A percentile compares a stretch with the other conserved stretches of the same genome.
Evolutionary conservation across 805 yeast species (phyloP).

Genomic region (Lachancea quebecensis): DNA sequence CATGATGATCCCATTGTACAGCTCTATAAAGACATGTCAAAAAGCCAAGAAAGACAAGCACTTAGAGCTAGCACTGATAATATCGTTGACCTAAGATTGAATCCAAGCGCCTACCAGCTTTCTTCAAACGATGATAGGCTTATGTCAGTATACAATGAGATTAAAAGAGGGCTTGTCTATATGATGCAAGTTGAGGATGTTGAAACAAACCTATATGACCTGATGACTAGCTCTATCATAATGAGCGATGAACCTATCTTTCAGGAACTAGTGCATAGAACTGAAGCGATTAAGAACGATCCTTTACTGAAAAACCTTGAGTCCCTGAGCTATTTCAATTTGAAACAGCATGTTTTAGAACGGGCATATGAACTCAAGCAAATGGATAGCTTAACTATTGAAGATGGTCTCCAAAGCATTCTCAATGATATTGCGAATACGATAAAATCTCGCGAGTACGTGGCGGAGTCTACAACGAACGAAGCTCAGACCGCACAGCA

Average conservation of each 20-base stretch:
- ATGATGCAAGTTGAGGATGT: slow-evolving; percentile 74
- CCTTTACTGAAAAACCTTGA: slow-evolving; percentile 41
- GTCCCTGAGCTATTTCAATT: slow-evolving; percentile 53
- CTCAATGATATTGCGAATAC: slow-evolving; percentile 81
- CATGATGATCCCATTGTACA: slow-evolving; percentile 50
- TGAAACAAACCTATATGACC: slow-evolving; percentile 56
- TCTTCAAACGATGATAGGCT: slow-evolving; percentile 48
- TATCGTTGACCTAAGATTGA: slow-evolving; percentile 43
- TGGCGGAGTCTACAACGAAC: slow-evolving; percentile 39
- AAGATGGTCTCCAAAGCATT: slow-evolving; percentile 68
- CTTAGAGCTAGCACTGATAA: slow-evolving; percentile 9
- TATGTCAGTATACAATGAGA: slow-evolving; percentile 59
- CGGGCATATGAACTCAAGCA: slow-evolving; percentile 69
- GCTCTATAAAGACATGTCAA: slow-evolving; percentile 32
- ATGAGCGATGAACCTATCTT: slow-evolving; percentile 63
- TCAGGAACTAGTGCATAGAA: slow-evolving; percentile 44
- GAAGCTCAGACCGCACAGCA: slow-evolving; percentile 41
- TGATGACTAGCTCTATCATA: slow-evolving; percentile 21
- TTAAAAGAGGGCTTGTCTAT: slow-evolving; percentile 74
- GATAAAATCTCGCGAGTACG: slow-evolving; percentile 51
- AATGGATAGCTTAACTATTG: slow-evolving; percentile 55
- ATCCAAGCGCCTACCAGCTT: slow-evolving; percentile 44
- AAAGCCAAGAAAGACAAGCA: slow-evolving; percentile 28
- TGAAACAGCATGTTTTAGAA: slow-evolving; percentile 71
- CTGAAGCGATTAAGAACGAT: slow-evolving; percentile 30